These are phyloP conservation scores for Mimosa bimucronata DNA, from an alignment of 306 rosid genomes.

Conservation along the genomic window DNA sequence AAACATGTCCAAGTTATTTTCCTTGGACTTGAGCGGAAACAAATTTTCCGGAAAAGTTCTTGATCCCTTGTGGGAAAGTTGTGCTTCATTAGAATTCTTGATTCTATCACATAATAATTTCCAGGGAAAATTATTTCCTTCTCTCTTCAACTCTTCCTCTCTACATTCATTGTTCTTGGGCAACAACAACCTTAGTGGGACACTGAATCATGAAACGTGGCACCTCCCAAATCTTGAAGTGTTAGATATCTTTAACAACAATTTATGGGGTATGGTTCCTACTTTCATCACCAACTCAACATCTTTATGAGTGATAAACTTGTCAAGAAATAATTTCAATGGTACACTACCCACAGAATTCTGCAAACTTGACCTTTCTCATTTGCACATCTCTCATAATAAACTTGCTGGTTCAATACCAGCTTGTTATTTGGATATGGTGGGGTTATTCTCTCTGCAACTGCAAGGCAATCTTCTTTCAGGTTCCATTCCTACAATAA, in stretches of 20 bases:
- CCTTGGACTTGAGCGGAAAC: background rate
- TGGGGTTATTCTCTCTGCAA: background rate
- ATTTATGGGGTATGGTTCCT: background rate
- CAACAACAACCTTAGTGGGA: background rate
- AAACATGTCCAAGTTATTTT: background rate
- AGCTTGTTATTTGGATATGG: background rate
- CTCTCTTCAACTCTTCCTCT: background rate
- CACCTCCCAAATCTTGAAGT: background rate
- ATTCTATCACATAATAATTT: background rate
- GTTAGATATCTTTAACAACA: background rate
- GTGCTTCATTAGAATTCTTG: background rate
- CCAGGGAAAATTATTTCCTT: background rate
- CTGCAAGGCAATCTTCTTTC: background rate
- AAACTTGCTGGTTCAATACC: background rate
- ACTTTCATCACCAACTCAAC: background rate
- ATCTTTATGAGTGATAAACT: background rate
- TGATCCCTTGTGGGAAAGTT: background rate
- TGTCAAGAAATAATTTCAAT: background rate
- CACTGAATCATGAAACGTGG: background rate
- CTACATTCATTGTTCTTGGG: background rate
- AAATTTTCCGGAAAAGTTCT: background rate
- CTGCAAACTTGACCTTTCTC: background rate
- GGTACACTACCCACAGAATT: background rate
- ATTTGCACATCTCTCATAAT: slow-evolving; percentile 12
- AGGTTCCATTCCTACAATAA: background rate